Conservation (phyloP, 208 protist species). For the Acanthamoeba lenticulata region DNA sequence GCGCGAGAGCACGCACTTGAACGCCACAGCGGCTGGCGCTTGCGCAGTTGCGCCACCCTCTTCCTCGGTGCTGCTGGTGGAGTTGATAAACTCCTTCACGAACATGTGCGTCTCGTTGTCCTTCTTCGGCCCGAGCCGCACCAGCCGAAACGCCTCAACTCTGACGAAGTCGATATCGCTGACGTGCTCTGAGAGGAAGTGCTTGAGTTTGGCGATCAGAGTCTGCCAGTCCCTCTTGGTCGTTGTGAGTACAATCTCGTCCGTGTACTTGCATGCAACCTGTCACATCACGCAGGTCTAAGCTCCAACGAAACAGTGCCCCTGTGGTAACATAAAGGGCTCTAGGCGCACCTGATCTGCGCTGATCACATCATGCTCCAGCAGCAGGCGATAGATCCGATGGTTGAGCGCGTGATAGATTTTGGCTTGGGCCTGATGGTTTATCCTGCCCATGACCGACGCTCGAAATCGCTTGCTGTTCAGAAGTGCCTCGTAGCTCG, state of each 20-base stretch:
- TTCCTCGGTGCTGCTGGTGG: neutral
- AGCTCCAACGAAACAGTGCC: neutral
- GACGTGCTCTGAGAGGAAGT: neutral
- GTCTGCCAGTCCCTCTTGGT: neutral
- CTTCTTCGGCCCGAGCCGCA: neutral
- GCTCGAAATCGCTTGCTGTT: constrained; percentile 1
- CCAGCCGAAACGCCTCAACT: neutral
- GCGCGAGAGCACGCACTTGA: neutral
- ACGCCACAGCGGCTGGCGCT: neutral
- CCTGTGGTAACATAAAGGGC: neutral
- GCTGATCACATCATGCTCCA: neutral
- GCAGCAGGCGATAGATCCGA: neutral
- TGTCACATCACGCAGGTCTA: neutral
- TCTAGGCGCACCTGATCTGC: neutral
- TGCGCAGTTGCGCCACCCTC: neutral
- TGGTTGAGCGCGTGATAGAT: constrained; percentile 6
- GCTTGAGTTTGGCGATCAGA: neutral
- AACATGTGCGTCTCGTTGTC: neutral
- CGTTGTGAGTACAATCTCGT: neutral
- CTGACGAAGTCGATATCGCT: constrained; percentile 21
- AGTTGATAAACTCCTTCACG: neutral
- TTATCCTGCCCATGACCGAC: neutral
- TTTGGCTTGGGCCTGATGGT: neutral
- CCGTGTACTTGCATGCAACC: constrained; percentile 14
- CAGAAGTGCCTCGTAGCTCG: neutral